These are phyloP conservation scores for Domatiomyces catenatus DNA, from an alignment of 2,329 filamentous ascomycete species.

Conservation along the genomic window DNA sequence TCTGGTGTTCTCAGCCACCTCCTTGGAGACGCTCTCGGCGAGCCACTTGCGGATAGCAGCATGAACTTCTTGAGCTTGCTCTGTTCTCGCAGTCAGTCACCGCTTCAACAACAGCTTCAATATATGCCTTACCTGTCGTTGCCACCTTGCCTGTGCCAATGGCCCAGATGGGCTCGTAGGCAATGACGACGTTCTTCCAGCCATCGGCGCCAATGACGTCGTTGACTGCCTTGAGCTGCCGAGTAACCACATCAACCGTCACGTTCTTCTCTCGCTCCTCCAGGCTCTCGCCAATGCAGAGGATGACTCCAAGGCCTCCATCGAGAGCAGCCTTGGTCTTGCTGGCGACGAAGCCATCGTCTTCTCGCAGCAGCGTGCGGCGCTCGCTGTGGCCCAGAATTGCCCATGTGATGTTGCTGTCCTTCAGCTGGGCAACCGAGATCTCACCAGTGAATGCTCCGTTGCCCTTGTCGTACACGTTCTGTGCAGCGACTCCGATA, in stretches of 20 bases:
- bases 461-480: slow-evolving; percentile 93
- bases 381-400: slow-evolving; percentile 93
- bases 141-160: slow-evolving; percentile 89
- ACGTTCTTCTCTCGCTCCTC: slow-evolving; percentile 35
- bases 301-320: slow-evolving; percentile 76
- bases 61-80: slow-evolving; percentile 90
- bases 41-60: slow-evolving; percentile 84
- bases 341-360: slow-evolving; percentile 67
- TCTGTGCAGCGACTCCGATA: slow-evolving; percentile 83
- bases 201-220: slow-evolving; percentile 52
- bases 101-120: not conserved
- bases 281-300: slow-evolving; percentile 92
- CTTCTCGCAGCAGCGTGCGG: slow-evolving; percentile 75
- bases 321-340: slow-evolving; percentile 92
- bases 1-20: slow-evolving; percentile 71
- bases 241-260: slow-evolving; percentile 48
- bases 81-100: slow-evolving; percentile 21
- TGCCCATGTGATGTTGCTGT: slow-evolving; percentile 75
- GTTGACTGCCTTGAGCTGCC: slow-evolving; percentile 68
- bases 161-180: slow-evolving; percentile 95
- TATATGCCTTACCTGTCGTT: slow-evolving; percentile 32
- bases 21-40: slow-evolving; percentile 53
- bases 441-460: slow-evolving; percentile 97
- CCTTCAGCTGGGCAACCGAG: slow-evolving; percentile 77
- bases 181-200: slow-evolving; percentile 90